Base-by-base conservation (phyloP, 257 asterid genomes). In the Oldenlandia corymbosa region DNA sequence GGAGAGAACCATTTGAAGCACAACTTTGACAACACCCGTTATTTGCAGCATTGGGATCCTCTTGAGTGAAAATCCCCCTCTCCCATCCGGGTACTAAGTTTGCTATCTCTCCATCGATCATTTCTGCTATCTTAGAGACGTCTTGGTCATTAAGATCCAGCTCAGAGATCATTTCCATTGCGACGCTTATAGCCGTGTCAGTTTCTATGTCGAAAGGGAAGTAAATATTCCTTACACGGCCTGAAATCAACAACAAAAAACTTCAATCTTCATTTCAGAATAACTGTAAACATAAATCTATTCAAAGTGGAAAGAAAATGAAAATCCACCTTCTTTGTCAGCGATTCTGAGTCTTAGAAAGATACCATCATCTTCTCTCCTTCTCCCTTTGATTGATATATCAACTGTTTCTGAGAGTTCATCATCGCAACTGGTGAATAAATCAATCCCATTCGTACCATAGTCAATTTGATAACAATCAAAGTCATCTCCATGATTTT, bases 161-260 rank as follows among this genome's bases (percentile, higher is more conserved):
- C 83, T 91, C 97, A 1, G 84, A 83, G 41, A 91, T 88, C 97
- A 91, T 91, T 76, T 91, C 97, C 12, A 87, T 74, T 0, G 96
- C 96, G 2, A 91, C 97, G 23, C 82, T 88, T 23, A 83, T 60
- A 13, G 94, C 94, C 28, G 95, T 79, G 68, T 91, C 97, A 7
- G 56, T 62, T 69, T 85, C 93, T 42, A 84, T 65, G 71, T 88
- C 94, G 16, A 91, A 91, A 1, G 95, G 88, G 78, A 91, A 91
- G 77, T 88, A 86, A 30, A 91, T 91, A 49, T 88, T 91, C 36
- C 97, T 80, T 9, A 83, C 75, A n/a, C 77, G 89, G 26, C 95
- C 97, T 91, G 85, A 58, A 73, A 71, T 60, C 58, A 66, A 21
- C 17, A 45, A 59, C 26, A 56, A 16, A 58, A 37, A 34, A 45